Percentiles rank a stretch among this genome's conserved stretches.
phyloP scores from a whole-genome alignment of 305 asterid species.

The Caryopteris hybrid region DNA sequence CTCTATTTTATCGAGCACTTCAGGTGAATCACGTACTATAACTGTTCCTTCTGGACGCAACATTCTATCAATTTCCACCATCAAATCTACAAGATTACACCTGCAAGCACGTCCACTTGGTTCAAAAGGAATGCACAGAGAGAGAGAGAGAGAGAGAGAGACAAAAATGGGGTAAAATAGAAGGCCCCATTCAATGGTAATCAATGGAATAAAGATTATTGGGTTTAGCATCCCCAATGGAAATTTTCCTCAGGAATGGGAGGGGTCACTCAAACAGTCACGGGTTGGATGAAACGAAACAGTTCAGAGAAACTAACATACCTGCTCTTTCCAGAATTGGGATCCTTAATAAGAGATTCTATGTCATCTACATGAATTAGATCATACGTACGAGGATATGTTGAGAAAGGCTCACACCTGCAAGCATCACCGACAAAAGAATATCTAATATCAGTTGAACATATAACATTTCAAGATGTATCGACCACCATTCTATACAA shows the following conservation, averaged over 20 bases:
- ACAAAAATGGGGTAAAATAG: not conserved
- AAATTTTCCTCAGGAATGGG: too few relatives aligned
- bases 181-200: not conserved
- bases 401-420: slow-evolving; percentile 99
- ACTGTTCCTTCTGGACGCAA: slow-evolving; percentile 96
- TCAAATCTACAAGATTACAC: slow-evolving; percentile 87
- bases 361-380: slow-evolving; percentile 75
- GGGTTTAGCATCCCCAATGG: not conserved
- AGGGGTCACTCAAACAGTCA: too few relatives aligned
- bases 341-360: slow-evolving; percentile 70
- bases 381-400: slow-evolving; percentile 97
- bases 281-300: not conserved
- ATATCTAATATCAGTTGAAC: not conserved
- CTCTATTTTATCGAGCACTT: slow-evolving; percentile 58
- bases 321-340: slow-evolving; percentile 70
- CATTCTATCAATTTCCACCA: slow-evolving; percentile 92
- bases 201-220: not conserved
- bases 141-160: too few relatives aligned
- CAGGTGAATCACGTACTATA: slow-evolving; percentile 72
- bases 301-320: slow-evolving; percentile 20
- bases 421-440: slow-evolving; percentile 22
- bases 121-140: not conserved
- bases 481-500: too few relatives aligned
- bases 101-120: slow-evolving; percentile 35
- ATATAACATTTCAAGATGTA: not conserved